These are phyloP conservation scores for Acephala macrosclerotiorum DNA, from an alignment of 2,329 filamentous ascomycete genomes.

Conservation along the genomic window DNA sequence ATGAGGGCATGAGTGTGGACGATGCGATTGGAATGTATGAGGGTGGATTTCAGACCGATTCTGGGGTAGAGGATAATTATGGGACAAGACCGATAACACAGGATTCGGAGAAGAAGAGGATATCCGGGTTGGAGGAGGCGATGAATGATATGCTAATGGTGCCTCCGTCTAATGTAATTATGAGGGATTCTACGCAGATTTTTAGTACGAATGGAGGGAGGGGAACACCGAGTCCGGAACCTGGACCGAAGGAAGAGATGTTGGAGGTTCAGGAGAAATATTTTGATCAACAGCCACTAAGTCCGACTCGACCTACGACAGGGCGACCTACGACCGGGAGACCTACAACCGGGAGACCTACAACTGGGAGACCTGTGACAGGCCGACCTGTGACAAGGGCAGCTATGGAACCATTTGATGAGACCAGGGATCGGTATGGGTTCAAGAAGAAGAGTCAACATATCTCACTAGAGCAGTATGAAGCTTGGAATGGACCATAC, in stretches of 20 bases:
- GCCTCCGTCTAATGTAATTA: conserved; percentile 23
- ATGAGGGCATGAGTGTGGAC: conserved; percentile 67
- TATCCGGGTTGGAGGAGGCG: conserved; percentile 34
- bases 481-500: conserved; percentile 81
- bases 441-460: conserved; percentile 90
- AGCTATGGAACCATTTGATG: conserved; percentile 30
- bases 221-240: conserved; percentile 52
- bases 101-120: conserved; percentile 35
- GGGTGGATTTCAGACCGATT: conserved; percentile 63
- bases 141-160: conserved; percentile 36
- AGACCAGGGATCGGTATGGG: conserved; percentile 79
- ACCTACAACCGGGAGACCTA: conserved; percentile 23
- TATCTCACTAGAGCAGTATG: conserved; percentile 78
- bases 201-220: conserved; percentile 44
- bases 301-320: neutral
- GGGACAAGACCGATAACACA: conserved; percentile 31
- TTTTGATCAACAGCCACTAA: conserved; percentile 23
- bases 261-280: conserved; percentile 28
- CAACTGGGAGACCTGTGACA: conserved; percentile 16
- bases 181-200: conserved; percentile 51
- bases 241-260: conserved; percentile 14
- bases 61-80: conserved; percentile 51
- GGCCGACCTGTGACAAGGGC: conserved; percentile 28
- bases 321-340: neutral
- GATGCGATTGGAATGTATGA: conserved; percentile 77